Evolutionary conservation across 208 protist genomes (phyloP).

Genomic region (Leptomonas pyrrhocoris): DNA sequence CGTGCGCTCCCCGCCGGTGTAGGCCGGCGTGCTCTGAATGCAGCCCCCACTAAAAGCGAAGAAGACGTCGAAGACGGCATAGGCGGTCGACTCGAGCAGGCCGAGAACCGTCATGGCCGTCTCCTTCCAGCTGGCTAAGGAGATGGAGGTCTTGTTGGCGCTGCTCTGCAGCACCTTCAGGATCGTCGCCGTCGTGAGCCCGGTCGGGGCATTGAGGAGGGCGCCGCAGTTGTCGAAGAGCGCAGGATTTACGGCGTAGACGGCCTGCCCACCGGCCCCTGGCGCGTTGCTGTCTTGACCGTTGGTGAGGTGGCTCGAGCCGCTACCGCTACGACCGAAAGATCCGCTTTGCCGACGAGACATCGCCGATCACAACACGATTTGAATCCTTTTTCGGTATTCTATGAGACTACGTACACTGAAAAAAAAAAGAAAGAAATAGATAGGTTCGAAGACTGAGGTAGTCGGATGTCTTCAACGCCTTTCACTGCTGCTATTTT

Average conservation of each 20-base stretch:
- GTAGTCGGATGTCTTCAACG: too few relatives aligned
- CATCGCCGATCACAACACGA: neutral
- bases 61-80: conserved; percentile 88
- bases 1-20: conserved; percentile 46
- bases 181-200: conserved; percentile 73
- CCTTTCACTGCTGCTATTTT: too few relatives aligned
- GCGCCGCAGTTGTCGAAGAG: conserved; percentile 85
- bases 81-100: conserved; percentile 66
- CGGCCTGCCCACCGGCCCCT: conserved; percentile 42
- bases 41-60: conserved; percentile 82
- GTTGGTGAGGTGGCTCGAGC: conserved; percentile 18
- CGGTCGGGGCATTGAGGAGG: conserved; percentile 69
- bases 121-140: conserved; percentile 78
- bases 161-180: conserved; percentile 75
- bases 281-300: conserved; percentile 19
- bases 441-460: neutral
- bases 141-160: conserved; percentile 76
- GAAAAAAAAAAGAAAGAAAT: conserved; percentile 28
- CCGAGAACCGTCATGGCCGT: conserved; percentile 69
- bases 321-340: conserved; percentile 32
- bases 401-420: neutral
- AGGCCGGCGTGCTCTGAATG: conserved; percentile 67
- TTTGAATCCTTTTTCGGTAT: neutral
- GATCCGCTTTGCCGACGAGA: conserved; percentile 31
- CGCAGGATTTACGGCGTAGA: conserved; percentile 84